Conservation (phyloP, 1,284 basidiomycete genomes). For the Mycena sp. region DNA sequence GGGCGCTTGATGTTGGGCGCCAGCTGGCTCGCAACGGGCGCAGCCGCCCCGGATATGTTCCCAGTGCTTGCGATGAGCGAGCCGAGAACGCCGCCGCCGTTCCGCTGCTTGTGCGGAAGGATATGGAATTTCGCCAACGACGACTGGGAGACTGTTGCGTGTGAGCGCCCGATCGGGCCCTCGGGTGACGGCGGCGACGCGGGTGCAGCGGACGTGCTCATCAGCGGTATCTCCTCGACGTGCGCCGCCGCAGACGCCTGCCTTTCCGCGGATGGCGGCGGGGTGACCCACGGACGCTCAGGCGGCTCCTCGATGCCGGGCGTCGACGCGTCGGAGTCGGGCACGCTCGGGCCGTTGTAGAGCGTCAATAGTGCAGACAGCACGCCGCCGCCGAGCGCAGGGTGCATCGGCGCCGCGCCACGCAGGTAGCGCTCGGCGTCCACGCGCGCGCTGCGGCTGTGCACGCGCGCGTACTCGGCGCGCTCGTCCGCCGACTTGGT, state of each 20-base stretch:
- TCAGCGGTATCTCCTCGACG: conserved; percentile 9
- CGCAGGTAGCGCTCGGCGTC: conserved; percentile 44
- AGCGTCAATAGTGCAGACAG: conserved; percentile 62
- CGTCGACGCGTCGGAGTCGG: conserved; percentile 40
- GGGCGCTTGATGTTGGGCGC: conserved; percentile 74
- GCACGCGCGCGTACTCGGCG: not conserved
- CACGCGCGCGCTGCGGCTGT: conserved; percentile 9
- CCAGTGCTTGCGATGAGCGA: conserved; percentile 79
- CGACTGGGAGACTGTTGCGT: conserved; percentile 5
- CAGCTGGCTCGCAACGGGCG: conserved; percentile 62
- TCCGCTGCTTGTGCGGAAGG: conserved; percentile 41
- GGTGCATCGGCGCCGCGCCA: conserved; percentile 19
- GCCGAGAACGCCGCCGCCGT: conserved; percentile 76
- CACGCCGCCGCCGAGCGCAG: conserved; percentile 52
- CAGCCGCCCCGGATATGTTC: conserved; percentile 67
- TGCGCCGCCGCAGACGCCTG: not conserved
- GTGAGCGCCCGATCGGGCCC: conserved; percentile 14
- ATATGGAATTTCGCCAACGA: conserved; percentile 4
- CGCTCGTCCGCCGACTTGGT: not conserved
- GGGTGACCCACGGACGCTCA: conserved; percentile 12
- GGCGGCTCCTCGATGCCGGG: conserved; percentile 31
- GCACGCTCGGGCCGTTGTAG: conserved; percentile 53
- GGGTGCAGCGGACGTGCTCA: not conserved
- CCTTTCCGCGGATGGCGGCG: conserved; percentile 1
- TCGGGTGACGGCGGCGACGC: not conserved